These are phyloP conservation scores for Phytophthora brassicae DNA, from an alignment of 352 stramenopile species.

Conservation along the genomic window DNA sequence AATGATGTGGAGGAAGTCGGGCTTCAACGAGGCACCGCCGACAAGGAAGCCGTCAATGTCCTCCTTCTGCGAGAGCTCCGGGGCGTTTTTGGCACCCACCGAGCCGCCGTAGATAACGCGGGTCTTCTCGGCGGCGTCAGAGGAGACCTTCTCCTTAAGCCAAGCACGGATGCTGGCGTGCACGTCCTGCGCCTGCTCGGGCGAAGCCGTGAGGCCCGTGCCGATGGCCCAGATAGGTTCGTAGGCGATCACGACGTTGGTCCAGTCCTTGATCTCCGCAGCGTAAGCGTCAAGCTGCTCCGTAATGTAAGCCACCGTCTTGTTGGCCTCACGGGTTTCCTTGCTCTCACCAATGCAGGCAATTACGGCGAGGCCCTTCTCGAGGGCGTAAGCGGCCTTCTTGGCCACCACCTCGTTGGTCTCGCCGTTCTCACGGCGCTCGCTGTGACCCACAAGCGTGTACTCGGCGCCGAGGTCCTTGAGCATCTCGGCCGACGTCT, in stretches of 20 bases:
- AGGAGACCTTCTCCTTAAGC: conserved; percentile 91
- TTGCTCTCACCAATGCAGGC: conserved; percentile 98
- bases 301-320: conserved; percentile 94
- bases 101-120: conserved; percentile 98
- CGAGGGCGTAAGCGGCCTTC: conserved; percentile 94
- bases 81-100: conserved; percentile 92
- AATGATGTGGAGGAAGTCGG: conserved; percentile 98
- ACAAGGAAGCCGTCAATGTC: conserved; percentile 99
- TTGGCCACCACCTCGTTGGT: conserved; percentile 90
- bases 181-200: conserved; percentile 98
- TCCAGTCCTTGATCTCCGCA: conserved; percentile 91
- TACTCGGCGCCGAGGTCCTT: conserved; percentile 94
- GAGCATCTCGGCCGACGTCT: conserved; percentile 98
- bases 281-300: conserved; percentile 93
- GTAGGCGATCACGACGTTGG: conserved; percentile 96
- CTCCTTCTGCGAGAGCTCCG: conserved; percentile 91
- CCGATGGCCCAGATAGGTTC: conserved; percentile 98
- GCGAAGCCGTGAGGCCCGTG: conserved; percentile 97
- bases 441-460: conserved; percentile 96
- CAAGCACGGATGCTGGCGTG: conserved; percentile 95
- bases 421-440: conserved; percentile 94
- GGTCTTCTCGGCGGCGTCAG: conserved; percentile 90
- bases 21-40: conserved; percentile 96
- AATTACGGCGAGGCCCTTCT: conserved; percentile 95
- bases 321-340: conserved; percentile 88